A percentile compares a stretch with the other conserved stretches of the same genome.
These are phyloP conservation scores for Fusarium pseudograminearum DNA, from an alignment of 2,329 filamentous ascomycete genomes.

Conservation along the genomic window DNA sequence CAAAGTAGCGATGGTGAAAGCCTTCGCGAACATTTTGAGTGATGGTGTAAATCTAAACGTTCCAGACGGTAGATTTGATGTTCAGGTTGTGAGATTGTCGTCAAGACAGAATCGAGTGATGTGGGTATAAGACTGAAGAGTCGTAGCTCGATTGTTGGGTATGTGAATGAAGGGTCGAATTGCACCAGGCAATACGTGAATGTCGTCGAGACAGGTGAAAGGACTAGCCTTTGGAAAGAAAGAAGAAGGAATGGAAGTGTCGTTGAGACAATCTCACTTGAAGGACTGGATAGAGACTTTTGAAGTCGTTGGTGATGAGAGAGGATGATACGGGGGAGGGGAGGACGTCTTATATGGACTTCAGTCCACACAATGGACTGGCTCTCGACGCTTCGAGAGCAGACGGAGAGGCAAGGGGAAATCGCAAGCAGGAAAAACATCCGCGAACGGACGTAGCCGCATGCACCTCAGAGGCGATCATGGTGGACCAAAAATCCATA, in stretches of 20 bases:
- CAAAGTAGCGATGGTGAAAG: conserved; percentile 66
- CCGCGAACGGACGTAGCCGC: conserved; percentile 39
- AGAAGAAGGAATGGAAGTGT: conserved; percentile 48
- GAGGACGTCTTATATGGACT: conserved; percentile 44
- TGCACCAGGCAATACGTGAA: conserved; percentile 47
- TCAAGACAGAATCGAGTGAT: conserved; percentile 47
- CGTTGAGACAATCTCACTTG: conserved; percentile 48
- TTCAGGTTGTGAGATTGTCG: conserved; percentile 43
- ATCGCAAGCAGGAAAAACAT: conserved; percentile 23
- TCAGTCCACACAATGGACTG: conserved; percentile 35
- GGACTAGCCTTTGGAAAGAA: conserved; percentile 47
- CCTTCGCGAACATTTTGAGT: conserved; percentile 65
- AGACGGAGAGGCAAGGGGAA: conserved; percentile 33
- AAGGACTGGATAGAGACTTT: conserved; percentile 48
- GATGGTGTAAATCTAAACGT: conserved; percentile 45
- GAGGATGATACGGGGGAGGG: conserved; percentile 24
- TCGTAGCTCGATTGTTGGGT: conserved; percentile 36
- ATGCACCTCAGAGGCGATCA: conserved; percentile 35
- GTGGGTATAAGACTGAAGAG: conserved; percentile 38
- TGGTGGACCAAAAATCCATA: conserved; percentile 31
- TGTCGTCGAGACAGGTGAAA: conserved; percentile 41
- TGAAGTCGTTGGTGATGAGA: conserved; percentile 44
- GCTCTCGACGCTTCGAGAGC: conserved; percentile 17
- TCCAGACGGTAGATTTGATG: conserved; percentile 49
- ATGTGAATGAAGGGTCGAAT: conserved; percentile 43